Base-by-base conservation (phyloP, 1,284 basidiomycete genomes). In the Filobasidium uniguttulatum region DNA sequence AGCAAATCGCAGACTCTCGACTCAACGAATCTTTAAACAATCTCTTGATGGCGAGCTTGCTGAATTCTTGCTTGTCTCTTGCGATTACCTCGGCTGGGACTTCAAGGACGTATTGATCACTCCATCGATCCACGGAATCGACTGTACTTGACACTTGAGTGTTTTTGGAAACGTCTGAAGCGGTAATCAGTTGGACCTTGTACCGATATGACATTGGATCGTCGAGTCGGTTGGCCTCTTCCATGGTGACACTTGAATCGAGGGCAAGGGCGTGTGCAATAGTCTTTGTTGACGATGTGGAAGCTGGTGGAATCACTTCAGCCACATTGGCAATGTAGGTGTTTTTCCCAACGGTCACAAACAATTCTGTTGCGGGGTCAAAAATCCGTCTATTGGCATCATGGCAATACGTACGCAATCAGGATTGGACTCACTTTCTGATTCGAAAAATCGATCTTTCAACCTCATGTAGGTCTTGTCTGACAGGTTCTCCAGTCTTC, bases 391-490 rank as follows among this genome's bases (percentile, higher is more conserved):
- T n/a, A n/a, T n/a, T n/a, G n/a, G n/a, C n/a, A n/a, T n/a, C n/a
- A n/a, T n/a, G n/a, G n/a, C n/a, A n/a, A n/a, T n/a, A n/a, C n/a
- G 57, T 46, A 52, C 25, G 25, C 35, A 48, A 49, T 49, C 49
- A 17, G 4, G 36, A 79, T 85, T 7, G 9, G 25, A 54, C 53
- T 56, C 62, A 89, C 87, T 82, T 71, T 98, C 93, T 56, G 81
- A 81, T 43, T 77, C 73, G 65, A 89, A 98, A 71, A 90, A 98
- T 31, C 93, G 79, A 71, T 96, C 83, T 60, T 89, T 87, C 75
- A 90, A 96, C 37, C 93, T 81, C 57, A 97, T 93, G 64, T 81
- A 94, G 34, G 96, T 84, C 46, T 82, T 81, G 66, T 98, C 93
- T 4, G 93, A 88, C 15, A 98, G 76, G 60, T 86, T 83, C 70